Conservation (phyloP, 2,329 filamentous ascomycete genomes). For the Penicillium sp. region DNA sequence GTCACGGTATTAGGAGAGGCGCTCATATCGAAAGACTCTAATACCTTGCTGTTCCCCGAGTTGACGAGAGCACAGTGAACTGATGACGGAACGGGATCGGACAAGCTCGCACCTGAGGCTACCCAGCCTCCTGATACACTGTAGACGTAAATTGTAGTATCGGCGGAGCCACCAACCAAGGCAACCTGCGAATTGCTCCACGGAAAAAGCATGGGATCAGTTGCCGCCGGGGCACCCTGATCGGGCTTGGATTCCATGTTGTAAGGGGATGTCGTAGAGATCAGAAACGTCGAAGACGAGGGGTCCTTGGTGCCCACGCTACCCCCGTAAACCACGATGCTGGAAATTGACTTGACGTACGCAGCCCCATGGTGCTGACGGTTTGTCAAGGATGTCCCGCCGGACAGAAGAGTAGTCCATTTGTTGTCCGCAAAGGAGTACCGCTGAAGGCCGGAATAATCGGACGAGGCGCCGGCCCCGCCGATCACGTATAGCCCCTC, state of each 20-base stretch:
- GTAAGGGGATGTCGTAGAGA: constrained; percentile 66
- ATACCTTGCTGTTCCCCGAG: constrained; percentile 71
- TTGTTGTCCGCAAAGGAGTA: constrained; percentile 57
- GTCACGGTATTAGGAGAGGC: constrained; percentile 72
- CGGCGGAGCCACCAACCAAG: constrained; percentile 71
- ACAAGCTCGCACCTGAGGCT: constrained; percentile 64
- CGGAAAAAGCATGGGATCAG: constrained; percentile 68
- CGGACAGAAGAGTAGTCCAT: constrained; percentile 58
- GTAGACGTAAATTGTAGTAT: constrained; percentile 72
- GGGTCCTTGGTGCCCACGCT: constrained; percentile 58
- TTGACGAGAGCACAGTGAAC: constrained; percentile 67
- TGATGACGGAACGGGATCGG: constrained; percentile 57
- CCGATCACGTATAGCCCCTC: constrained; percentile 78
- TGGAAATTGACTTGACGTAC: constrained; percentile 68
- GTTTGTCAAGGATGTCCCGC: constrained; percentile 60
- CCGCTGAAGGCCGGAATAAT: constrained; percentile 73
- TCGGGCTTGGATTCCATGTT: constrained; percentile 59
- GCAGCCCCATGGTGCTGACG: constrained; percentile 72
- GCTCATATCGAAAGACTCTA: constrained; percentile 75
- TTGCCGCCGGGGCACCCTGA: constrained; percentile 57
- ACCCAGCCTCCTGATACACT: constrained; percentile 60
- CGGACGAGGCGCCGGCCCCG: constrained; percentile 58
- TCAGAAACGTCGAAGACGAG: constrained; percentile 72
- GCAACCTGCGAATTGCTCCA: constrained; percentile 71
- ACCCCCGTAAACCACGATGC: constrained; percentile 79